phyloP scores from a whole-genome alignment of 768 basidiomycete genomes.

The Mycena belliarum region DNA sequence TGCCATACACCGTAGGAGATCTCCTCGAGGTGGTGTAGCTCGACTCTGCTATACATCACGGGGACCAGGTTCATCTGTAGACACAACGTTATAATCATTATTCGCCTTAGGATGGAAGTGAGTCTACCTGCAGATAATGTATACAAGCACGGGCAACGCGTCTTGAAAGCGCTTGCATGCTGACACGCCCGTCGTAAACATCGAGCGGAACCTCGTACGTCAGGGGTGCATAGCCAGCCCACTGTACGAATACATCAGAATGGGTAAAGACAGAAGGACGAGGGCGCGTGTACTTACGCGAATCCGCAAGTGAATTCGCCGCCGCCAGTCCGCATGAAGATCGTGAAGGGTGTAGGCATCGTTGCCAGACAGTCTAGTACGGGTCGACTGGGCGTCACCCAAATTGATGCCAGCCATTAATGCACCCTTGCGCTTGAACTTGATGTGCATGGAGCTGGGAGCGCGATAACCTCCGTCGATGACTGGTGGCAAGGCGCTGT shows the following conservation, averaged over 20 bases:
- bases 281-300: slow-evolving; percentile 45
- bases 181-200: slow-evolving; percentile 62
- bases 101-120: not conserved
- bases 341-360: slow-evolving; percentile 66
- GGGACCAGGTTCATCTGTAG: slow-evolving; percentile 68
- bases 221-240: slow-evolving; percentile 68
- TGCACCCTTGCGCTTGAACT: slow-evolving; percentile 74
- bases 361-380: slow-evolving; percentile 58
- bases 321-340: slow-evolving; percentile 60
- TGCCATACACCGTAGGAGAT: slow-evolving; percentile 70
- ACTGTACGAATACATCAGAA: slow-evolving; percentile 39
- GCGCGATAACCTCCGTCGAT: slow-evolving; percentile 47
- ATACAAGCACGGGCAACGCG: slow-evolving; percentile 70
- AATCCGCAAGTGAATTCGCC: slow-evolving; percentile 61
- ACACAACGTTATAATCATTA: not conserved
- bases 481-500: slow-evolving; percentile 35
- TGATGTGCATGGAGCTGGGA: slow-evolving; percentile 54
- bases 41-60: slow-evolving; percentile 66
- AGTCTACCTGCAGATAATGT: slow-evolving; percentile 68
- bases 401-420: slow-evolving; percentile 66
- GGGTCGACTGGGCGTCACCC: slow-evolving; percentile 63
- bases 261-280: not conserved
- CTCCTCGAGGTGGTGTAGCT: slow-evolving; percentile 74
- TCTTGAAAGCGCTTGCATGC: slow-evolving; percentile 66
- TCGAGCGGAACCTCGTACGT: slow-evolving; percentile 78